These are phyloP conservation scores for Pseudocercospora vitis DNA, from an alignment of 2,329 filamentous ascomycete species.

Conservation along the genomic window DNA sequence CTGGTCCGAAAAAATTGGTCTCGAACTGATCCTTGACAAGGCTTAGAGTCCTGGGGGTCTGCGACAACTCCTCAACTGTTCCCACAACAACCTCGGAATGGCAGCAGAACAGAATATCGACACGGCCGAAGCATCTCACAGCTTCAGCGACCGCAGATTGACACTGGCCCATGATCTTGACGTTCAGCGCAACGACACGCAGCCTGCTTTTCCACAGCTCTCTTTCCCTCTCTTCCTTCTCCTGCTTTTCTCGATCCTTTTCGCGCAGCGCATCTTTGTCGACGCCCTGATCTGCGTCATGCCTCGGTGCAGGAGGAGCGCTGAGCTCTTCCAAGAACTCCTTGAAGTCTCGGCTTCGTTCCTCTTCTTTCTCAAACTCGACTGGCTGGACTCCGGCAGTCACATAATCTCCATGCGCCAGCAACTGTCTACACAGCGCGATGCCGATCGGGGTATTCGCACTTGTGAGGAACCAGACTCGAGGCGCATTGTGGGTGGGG, in stretches of 20 bases:
- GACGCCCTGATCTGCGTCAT: conserved; percentile 35
- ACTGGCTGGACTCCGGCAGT: conserved; percentile 77
- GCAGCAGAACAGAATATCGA: conserved; percentile 90
- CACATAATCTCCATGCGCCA: conserved; percentile 89
- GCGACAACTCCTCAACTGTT: conserved; percentile 84
- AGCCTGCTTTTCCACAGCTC: conserved; percentile 72
- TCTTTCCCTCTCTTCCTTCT: conserved; percentile 26
- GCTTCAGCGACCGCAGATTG: conserved; percentile 85
- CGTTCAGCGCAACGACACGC: conserved; percentile 59
- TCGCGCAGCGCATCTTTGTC: conserved; percentile 21
- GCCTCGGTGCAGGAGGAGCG: conserved; percentile 13
- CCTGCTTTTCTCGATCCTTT: conserved; percentile 57
- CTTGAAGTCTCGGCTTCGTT: conserved; percentile 74
- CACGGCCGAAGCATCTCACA: conserved; percentile 75
- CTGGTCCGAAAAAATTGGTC: conserved; percentile 88
- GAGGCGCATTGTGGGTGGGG: conserved; percentile 64
- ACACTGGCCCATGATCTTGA: conserved; percentile 66
- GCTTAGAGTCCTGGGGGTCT: conserved; percentile 68
- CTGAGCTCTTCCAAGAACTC: conserved; percentile 66
- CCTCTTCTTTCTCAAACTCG: conserved; percentile 70
- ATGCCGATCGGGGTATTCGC: conserved; percentile 83
- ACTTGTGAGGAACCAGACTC: conserved; percentile 90
- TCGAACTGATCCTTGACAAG: conserved; percentile 91
- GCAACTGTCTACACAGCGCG: conserved; percentile 74
- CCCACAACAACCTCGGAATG: conserved; percentile 87